Conservation (phyloP, 495 filamentous ascomycete species). For the Hypomontagnella monticulosa region DNA sequence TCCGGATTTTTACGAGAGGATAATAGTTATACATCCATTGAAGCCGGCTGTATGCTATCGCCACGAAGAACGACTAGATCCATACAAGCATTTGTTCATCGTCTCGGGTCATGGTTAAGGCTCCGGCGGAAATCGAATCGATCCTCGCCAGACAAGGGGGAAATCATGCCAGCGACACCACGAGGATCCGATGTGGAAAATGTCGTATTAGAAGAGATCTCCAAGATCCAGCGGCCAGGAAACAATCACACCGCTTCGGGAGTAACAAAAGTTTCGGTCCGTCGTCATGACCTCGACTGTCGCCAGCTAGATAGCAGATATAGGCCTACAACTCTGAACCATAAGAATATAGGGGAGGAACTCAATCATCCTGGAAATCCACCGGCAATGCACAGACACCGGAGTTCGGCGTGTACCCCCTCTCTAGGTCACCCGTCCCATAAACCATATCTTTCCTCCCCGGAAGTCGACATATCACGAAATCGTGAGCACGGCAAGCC, state of each 20-base stretch:
- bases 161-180: no score
- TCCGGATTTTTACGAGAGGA: background rate
- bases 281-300: no score
- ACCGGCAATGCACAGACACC: background rate
- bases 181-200: no score
- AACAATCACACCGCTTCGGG: no score
- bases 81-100: constrained; percentile 1
- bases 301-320: no score
- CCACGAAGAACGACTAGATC: background rate
- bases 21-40: background rate
- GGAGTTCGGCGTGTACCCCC: background rate
- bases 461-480: background rate
- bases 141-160: background rate
- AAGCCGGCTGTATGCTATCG: background rate
- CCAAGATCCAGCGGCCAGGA: no score
- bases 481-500: background rate
- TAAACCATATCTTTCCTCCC: background rate
- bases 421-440: background rate
- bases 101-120: background rate
- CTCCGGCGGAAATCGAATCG: background rate
- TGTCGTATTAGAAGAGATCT: no score
- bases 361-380: background rate
- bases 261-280: no score
- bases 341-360: no score
- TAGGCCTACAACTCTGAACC: no score